These are phyloP conservation scores for Yarrowia sp. DNA, from an alignment of 805 yeast species.

Conservation along the genomic window DNA sequence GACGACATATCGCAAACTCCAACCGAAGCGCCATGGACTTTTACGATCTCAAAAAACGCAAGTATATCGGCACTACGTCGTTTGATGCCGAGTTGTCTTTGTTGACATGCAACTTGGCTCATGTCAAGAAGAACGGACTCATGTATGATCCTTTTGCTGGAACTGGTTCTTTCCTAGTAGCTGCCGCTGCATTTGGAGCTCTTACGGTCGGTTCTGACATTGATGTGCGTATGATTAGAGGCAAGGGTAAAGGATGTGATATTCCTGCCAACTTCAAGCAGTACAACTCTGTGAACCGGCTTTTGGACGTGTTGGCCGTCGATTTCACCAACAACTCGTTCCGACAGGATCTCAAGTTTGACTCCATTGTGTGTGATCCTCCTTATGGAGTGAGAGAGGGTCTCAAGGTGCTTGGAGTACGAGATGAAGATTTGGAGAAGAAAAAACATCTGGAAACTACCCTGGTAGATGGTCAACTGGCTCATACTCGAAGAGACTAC, in stretches of 20 bases:
- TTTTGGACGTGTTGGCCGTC: conserved; percentile 80
- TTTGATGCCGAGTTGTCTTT: conserved; percentile 92
- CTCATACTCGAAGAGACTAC: conserved; percentile 75
- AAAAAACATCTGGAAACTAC: conserved; percentile 39
- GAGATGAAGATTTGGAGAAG: conserved; percentile 66
- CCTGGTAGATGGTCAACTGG: conserved; percentile 74
- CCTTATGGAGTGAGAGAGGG: conserved; percentile 98
- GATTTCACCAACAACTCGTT: conserved; percentile 92
- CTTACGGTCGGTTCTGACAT: conserved; percentile 84
- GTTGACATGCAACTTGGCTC: conserved; percentile 83
- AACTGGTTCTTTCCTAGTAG: conserved; percentile 89
- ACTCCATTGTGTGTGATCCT: conserved; percentile 90
- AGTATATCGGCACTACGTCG: conserved; percentile 92
- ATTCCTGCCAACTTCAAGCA: conserved; percentile 70
- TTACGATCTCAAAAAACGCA: conserved; percentile 77
- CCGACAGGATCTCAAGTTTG: conserved; percentile 59
- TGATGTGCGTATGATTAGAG: conserved; percentile 75
- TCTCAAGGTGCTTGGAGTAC: conserved; percentile 85
- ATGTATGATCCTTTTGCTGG: conserved; percentile 96
- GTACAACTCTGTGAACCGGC: conserved; percentile 56
- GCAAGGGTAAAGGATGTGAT: conserved; percentile 54
- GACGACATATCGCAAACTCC: conserved; percentile 71
- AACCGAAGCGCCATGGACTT: conserved; percentile 63
- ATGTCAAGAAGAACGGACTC: conserved; percentile 60
- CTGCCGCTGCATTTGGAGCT: conserved; percentile 84